Percentiles rank a stretch among this genome's conserved stretches.
phyloP scores from a whole-genome alignment of 352 stramenopile genomes.

The Pythium rhizo-oryzae region DNA sequence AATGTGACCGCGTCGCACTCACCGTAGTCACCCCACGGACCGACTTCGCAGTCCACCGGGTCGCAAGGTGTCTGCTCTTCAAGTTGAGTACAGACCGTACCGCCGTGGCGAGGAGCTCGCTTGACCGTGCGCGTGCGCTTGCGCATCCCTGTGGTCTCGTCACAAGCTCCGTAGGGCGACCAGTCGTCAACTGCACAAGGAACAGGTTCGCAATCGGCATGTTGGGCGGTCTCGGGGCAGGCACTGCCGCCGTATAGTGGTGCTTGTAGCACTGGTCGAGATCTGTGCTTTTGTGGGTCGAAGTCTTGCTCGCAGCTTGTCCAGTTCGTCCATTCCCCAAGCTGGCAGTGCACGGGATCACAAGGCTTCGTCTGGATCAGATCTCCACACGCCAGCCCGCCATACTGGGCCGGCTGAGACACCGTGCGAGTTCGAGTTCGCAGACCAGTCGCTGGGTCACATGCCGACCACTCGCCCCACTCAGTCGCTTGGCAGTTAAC shows the following conservation, averaged over 20 bases:
- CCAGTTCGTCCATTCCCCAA: slow-evolving; percentile 45
- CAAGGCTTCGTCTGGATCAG: slow-evolving; percentile 49
- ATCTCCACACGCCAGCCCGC: slow-evolving; percentile 36
- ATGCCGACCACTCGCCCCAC: slow-evolving; percentile 53
- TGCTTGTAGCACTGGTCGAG: slow-evolving; percentile 32
- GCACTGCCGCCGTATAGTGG: slow-evolving; percentile 35
- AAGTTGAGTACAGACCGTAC: slow-evolving; percentile 35
- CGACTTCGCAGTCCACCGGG: slow-evolving; percentile 34
- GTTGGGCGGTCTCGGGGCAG: slow-evolving; percentile 42
- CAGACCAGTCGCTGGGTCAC: slow-evolving; percentile 43
- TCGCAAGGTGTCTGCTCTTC: slow-evolving; percentile 36
- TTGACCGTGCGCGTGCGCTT: slow-evolving; percentile 40
- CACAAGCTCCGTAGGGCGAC: slow-evolving; percentile 49
- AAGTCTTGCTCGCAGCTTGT: slow-evolving; percentile 51
- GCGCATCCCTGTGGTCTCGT: slow-evolving; percentile 40
- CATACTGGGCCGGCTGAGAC: slow-evolving; percentile 39
- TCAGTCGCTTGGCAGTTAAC: slow-evolving; percentile 41
- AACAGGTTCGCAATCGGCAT: slow-evolving; percentile 42
- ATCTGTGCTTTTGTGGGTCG: slow-evolving; percentile 44
- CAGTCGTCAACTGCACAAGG: slow-evolving; percentile 45
- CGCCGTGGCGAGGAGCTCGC: slow-evolving; percentile 31
- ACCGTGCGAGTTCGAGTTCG: slow-evolving; percentile 42
- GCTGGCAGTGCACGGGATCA: slow-evolving; percentile 40
- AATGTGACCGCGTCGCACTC: slow-evolving; percentile 47
- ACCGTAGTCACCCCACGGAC: slow-evolving; percentile 53